Evolutionary conservation across 306 rosid genomes (phyloP), one percentile per base, ranked within the genome.

Genomic region (Lablab purpureus): DNA sequence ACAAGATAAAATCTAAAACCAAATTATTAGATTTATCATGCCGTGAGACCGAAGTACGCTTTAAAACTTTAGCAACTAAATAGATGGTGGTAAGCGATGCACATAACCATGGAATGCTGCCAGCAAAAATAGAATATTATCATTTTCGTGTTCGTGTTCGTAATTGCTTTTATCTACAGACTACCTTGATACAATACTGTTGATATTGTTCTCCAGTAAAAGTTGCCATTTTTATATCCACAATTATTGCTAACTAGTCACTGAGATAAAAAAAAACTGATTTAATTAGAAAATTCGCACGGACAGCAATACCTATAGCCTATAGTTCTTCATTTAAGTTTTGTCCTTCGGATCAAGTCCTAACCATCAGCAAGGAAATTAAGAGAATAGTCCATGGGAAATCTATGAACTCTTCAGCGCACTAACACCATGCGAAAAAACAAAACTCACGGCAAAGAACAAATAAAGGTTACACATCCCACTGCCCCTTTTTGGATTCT

Each of bases 1-100:
- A 67, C 5, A 51, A 70, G 51, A 73, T 23, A 37, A 67, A 59
- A 49, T 77, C 71, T 30, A 34, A 30, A 72, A 40, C 74, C 56
- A 70, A 74, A 72, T 67, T 28, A 27, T 17, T 10, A 41, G 27
- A 27, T 25, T 14, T 76, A 15, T 50, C 13, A 32, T 49, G 46
- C 27, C 5, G 19, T 41, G 59, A 52, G 22, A 58, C 65, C 60
- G 9, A 46, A 3, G 34, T 21, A 52, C 3, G 12, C 12, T 59
- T 74, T 13, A 46, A 37, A 58, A 51, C 27, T 70, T 12, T 3
- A 22, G 34, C 11, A 28, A 63, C 36, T 50, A 67, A 50, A 47
- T 10, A 64, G 40, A 34, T 34, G 28, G 28, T 25, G 28, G 40
- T 34, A 34, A 7, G 40, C 5, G 30, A 43, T 15, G 68, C 51